Conservation (phyloP, 768 basidiomycete species). For the Dioszegia crocea region DNA sequence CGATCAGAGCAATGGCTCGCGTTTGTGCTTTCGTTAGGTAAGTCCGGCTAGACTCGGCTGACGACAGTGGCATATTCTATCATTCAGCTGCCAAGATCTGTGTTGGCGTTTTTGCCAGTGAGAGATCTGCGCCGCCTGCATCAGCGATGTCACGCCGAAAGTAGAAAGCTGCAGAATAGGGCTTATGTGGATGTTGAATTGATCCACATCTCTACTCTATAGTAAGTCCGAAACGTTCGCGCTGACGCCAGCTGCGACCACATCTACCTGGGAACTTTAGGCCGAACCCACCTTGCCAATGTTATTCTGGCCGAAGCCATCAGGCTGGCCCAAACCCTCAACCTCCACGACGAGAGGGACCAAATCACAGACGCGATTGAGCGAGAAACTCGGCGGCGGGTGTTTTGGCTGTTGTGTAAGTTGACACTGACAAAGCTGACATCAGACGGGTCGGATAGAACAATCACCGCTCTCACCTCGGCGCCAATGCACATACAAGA, state of each 20-base stretch:
- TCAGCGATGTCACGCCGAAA: constrained; percentile 20
- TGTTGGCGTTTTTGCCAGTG: constrained; percentile 15
- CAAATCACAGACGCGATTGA: constrained; percentile 16
- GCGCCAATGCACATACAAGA: constrained; percentile 24
- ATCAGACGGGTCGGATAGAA: constrained; percentile 33
- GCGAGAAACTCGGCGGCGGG: constrained; percentile 25
- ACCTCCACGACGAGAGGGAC: constrained; percentile 27
- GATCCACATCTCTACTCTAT: constrained; percentile 22
- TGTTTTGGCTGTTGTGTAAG: constrained; percentile 35
- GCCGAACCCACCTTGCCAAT: constrained; percentile 20
- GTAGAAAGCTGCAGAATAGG: constrained; percentile 14
- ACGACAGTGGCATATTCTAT: constrained; percentile 29
- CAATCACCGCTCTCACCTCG: constrained; percentile 22
- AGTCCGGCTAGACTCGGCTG: background rate
- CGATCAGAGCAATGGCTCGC: constrained; percentile 19
- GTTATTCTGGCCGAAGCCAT: constrained; percentile 26
- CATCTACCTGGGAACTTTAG: constrained; percentile 33
- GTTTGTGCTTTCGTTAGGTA: constrained; percentile 31
- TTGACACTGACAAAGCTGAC: background rate
- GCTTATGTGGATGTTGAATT: constrained; percentile 13
- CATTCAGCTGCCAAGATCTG: constrained; percentile 29
- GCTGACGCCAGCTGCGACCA: constrained; percentile 21
- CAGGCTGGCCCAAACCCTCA: constrained; percentile 17
- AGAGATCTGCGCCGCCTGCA: constrained; percentile 24
- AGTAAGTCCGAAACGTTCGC: constrained; percentile 12